Conservation (phyloP, 164 flowering plant species). For the Umbilicus rupestris region DNA sequence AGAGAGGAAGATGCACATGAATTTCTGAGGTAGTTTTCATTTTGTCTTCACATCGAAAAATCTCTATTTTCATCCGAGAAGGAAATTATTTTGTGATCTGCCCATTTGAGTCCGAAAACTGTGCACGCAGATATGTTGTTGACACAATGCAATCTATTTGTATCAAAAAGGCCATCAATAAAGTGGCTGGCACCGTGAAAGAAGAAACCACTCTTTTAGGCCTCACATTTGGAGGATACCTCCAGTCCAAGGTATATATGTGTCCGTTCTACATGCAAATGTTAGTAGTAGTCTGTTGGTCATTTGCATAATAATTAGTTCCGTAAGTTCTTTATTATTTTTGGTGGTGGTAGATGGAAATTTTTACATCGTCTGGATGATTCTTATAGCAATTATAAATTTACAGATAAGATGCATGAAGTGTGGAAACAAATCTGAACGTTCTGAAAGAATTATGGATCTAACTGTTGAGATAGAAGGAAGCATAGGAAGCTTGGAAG, state of each 20-base stretch:
- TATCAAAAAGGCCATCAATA: conserved; percentile 50
- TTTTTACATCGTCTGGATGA: background rate
- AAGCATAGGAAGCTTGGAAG: conserved; percentile 71
- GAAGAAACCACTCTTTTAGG: conserved; percentile 73
- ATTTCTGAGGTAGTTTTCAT: conserved; percentile 55
- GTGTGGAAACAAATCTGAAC: conserved; percentile 69
- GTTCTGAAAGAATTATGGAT: conserved; percentile 85
- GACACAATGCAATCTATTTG: conserved; percentile 81
- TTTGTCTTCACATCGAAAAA: background rate
- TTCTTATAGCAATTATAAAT: background rate
- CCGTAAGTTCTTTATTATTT: background rate
- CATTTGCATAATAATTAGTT: background rate
- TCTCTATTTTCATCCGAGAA: background rate
- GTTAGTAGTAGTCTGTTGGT: background rate
- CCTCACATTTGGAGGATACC: conserved; percentile 89
- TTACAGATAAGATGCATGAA: conserved; percentile 76
- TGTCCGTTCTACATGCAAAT: background rate
- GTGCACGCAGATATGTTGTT: conserved; percentile 53
- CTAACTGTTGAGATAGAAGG: conserved; percentile 90
- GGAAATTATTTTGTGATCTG: background rate
- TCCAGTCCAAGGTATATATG: conserved; percentile 67
- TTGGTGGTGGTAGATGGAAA: background rate
- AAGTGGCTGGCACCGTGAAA: conserved; percentile 24
- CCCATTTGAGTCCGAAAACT: conserved; percentile 3
- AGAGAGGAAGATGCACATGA: conserved; percentile 95